phyloP scores from a whole-genome alignment of 2,329 filamentous ascomycete species.

The Exserohilum rostratum region DNA sequence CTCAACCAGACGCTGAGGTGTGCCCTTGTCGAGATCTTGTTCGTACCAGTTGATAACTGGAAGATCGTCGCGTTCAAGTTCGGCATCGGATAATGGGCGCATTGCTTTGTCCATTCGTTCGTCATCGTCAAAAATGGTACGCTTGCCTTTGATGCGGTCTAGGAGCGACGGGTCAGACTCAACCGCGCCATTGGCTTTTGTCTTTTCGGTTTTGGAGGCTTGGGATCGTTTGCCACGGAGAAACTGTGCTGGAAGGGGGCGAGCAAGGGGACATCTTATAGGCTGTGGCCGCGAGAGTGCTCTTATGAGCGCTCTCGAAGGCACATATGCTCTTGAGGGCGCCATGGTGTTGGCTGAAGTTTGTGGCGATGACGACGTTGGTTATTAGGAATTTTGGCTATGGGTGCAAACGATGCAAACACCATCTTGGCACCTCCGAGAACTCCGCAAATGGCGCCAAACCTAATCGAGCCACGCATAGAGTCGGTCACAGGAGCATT shows the following conservation, averaged over 20 bases:
- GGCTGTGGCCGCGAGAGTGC: constrained; percentile 30
- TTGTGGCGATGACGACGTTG: neutral
- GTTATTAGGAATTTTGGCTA: constrained; percentile 14
- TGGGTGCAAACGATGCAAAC: constrained; percentile 18
- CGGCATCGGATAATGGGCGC: constrained; percentile 24
- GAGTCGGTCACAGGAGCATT: neutral
- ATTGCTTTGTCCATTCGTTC: constrained; percentile 14
- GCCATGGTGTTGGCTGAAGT: constrained; percentile 18
- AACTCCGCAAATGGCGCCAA: constrained; percentile 23
- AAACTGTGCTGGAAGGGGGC: constrained; percentile 22
- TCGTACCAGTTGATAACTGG: constrained; percentile 38
- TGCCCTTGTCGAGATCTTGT: constrained; percentile 33
- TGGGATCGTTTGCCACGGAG: constrained; percentile 31
- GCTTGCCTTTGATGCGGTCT: constrained; percentile 6
- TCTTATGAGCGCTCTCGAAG: constrained; percentile 34
- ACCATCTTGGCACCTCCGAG: constrained; percentile 32
- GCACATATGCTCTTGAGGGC: constrained; percentile 30
- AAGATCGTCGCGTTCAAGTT: constrained; percentile 29
- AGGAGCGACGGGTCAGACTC: constrained; percentile 1
- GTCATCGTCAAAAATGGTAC: constrained; percentile 8
- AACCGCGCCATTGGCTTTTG: constrained; percentile 3
- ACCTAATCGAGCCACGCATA: neutral
- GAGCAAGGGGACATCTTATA: constrained; percentile 24
- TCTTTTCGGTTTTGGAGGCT: constrained; percentile 13
- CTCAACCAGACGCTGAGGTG: constrained; percentile 30